phyloP scores from a whole-genome alignment of 306 rosid genomes.

The Acacia confusa region DNA sequence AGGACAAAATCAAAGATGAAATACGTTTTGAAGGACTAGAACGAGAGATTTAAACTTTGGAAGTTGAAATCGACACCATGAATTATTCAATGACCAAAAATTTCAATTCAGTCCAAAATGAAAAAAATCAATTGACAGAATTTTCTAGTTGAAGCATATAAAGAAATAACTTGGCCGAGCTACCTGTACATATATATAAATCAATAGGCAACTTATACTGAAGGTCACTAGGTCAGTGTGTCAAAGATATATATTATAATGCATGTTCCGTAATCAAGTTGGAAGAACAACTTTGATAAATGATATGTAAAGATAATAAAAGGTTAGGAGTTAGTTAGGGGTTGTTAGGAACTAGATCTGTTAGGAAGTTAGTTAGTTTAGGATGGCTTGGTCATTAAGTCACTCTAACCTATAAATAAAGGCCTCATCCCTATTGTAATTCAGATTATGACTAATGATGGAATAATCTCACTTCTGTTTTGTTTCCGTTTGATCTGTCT shows the following conservation, averaged over 20 bases:
- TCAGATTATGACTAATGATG: too few species aligned
- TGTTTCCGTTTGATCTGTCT: too few species aligned
- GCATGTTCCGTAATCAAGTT: neutral
- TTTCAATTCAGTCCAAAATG: neutral
- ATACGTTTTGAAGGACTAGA: neutral
- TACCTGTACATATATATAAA: neutral
- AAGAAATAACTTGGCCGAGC: neutral
- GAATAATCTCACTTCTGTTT: too few species aligned
- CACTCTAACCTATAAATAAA: too few species aligned
- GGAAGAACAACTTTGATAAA: neutral
- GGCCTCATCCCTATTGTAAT: too few species aligned
- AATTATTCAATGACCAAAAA: neutral
- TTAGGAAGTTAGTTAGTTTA: too few species aligned
- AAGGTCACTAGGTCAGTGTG: neutral
- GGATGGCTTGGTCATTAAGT: too few species aligned
- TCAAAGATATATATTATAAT: neutral
- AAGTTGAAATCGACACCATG: neutral
- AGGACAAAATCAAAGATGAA: neutral
- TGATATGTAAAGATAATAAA: too few species aligned
- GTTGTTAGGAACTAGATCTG: too few species aligned
- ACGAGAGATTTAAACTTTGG: neutral
- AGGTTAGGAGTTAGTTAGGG: too few species aligned
- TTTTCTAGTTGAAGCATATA: neutral
- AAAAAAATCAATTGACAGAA: neutral
- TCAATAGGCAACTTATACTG: conserved; percentile 8